Base-by-base conservation (phyloP, 352 stramenopile species). In the Globisporangium radiosum region DNA sequence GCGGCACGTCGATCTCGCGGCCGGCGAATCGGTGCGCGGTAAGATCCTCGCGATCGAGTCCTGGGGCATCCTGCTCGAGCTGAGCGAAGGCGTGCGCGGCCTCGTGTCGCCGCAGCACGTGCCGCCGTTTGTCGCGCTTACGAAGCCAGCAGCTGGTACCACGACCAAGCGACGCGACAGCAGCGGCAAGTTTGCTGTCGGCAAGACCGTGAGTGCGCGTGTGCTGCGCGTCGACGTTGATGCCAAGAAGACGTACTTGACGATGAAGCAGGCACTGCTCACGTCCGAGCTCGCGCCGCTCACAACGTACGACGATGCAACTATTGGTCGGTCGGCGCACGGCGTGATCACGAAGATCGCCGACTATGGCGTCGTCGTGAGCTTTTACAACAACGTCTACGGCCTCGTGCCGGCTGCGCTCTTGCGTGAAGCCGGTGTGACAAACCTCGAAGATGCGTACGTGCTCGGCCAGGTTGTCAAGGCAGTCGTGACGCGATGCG, bases 371-470 rank as follows among this genome's bases (percentile, higher is more conserved):
- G 72, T 99, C 14, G 93, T 94, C 57, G 90, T 99, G 36, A 98
- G 83, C 47, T 99, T 99, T 66, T 98, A 95, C 81, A 96, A 97
- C 68, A 92, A 93, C 56, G 91, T 98, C 33, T 96, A 98, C 66
- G 96, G 96, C 36, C 71, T 96, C 39, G 90, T 98, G 6, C 89
- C 87, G 0, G 88, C 90, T 3, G 81, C 77, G 47, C 81, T 94
- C 59, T 69, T 99, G 36, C 75, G 80, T 36, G 68, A 88, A 48
- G 86, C 88, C 4, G 90, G 90, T 13, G 89, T 97, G 49, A 67
- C 74, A 7, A 88, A 94, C 59, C 69, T 96, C 7, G 76, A 88
- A 38, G 79, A 96, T 45, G 87, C 85, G 33, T 97, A 96, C 64
- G 75, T 81, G 19, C 47, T 89, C 6, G 87, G 88, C 9, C 90